Evolutionary conservation across 2,329 filamentous ascomycete species (phyloP).

Genomic region (Exophiala sideris): DNA sequence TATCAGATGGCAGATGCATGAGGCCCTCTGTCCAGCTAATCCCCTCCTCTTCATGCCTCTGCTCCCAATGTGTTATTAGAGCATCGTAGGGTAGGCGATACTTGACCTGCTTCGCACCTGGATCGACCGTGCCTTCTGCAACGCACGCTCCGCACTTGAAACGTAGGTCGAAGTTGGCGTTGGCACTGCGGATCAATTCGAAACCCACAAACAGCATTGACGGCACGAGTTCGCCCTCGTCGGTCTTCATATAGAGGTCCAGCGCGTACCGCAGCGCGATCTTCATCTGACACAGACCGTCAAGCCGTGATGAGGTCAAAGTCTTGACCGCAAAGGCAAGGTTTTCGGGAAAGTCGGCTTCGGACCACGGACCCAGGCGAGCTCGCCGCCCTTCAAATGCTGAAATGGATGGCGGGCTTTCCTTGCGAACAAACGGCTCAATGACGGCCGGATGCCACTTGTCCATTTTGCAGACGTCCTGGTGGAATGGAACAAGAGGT

Average conservation of each 20-base stretch:
- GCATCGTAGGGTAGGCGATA: slow-evolving; percentile 12
- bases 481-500: slow-evolving; percentile 32
- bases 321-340: slow-evolving; percentile 26
- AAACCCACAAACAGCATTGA: slow-evolving; percentile 7
- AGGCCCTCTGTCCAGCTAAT: slow-evolving; percentile 16
- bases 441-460: slow-evolving; percentile 31
- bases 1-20: slow-evolving; percentile 25
- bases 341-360: slow-evolving; percentile 26
- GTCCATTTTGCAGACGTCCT: slow-evolving; percentile 24
- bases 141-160: slow-evolving; percentile 25
- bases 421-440: slow-evolving; percentile 17
- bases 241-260: slow-evolving; percentile 8
- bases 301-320: slow-evolving; percentile 26
- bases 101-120: slow-evolving; percentile 13
- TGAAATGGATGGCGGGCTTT: slow-evolving; percentile 12
- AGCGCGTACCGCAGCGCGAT: slow-evolving; percentile 31
- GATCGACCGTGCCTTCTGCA: slow-evolving; percentile 7
- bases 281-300: slow-evolving; percentile 24
- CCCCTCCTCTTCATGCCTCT: slow-evolving; percentile 12
- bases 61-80: slow-evolving; percentile 24
- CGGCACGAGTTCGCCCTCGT: slow-evolving; percentile 1
- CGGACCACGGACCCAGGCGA: slow-evolving; percentile 2
- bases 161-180: slow-evolving; percentile 18
- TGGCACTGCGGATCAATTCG: slow-evolving; percentile 15
- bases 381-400: slow-evolving; percentile 25